phyloP scores from a whole-genome alignment of 352 stramenopile species.

The Globisporangium cystogenes region DNA sequence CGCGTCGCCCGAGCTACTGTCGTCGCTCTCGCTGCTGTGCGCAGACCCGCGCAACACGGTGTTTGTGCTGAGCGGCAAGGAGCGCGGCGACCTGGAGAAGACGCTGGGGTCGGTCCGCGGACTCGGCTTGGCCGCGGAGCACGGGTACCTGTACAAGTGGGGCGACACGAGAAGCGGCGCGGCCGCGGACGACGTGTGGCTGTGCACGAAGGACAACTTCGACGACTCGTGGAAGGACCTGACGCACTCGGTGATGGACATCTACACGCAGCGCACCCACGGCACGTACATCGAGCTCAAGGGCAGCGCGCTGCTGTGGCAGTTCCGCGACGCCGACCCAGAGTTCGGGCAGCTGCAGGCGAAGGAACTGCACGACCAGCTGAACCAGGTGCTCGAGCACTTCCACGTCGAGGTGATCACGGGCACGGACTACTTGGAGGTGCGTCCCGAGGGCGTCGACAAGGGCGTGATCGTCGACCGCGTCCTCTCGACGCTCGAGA shows the following conservation, averaged over 20 bases:
- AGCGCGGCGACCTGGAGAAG: conserved; percentile 92
- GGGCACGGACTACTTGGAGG: conserved; percentile 87
- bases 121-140: conserved; percentile 96
- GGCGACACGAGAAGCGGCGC: conserved; percentile 30
- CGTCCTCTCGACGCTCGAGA: conserved; percentile 91
- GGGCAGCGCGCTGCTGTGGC: conserved; percentile 97
- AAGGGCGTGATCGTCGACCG: conserved; percentile 97
- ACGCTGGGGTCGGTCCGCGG: conserved; percentile 92
- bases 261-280: conserved; percentile 98
- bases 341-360: conserved; percentile 99
- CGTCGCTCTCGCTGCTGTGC: conserved; percentile 90
- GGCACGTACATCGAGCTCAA: conserved; percentile 99
- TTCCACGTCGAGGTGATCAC: conserved; percentile 95
- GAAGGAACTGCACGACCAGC: conserved; percentile 97
- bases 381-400: conserved; percentile 92
- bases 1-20: conserved; percentile 74
- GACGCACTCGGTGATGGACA: conserved; percentile 97
- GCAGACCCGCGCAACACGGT: conserved; percentile 96
- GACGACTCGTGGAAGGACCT: conserved; percentile 97
- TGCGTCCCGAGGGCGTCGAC: conserved; percentile 96
- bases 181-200: conserved; percentile 56
- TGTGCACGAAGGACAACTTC: conserved; percentile 88
- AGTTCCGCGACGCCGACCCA: conserved; percentile 98
- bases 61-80: conserved; percentile 97
- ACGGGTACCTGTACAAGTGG: conserved; percentile 99